These are phyloP conservation scores for Yarrowia galli DNA, from an alignment of 1,139 yeast species.

Conservation along the genomic window DNA sequence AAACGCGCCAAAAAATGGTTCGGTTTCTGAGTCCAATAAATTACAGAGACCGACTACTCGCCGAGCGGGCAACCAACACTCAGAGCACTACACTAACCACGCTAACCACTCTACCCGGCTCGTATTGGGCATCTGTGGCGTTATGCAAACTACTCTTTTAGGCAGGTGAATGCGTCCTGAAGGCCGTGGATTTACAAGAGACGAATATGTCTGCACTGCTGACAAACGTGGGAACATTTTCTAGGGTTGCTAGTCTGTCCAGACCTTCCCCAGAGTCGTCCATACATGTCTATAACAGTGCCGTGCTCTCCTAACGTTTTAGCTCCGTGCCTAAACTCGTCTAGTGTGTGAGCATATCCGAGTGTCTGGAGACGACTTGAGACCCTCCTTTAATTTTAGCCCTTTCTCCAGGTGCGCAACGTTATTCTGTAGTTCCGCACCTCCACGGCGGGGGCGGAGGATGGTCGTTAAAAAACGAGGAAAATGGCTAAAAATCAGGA, in stretches of 20 bases:
- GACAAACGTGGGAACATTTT: too few species aligned
- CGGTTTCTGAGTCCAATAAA: too few species aligned
- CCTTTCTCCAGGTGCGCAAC: slow-evolving; percentile 31
- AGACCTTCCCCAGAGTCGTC: too few species aligned
- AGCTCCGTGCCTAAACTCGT: not conserved
- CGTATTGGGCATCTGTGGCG: slow-evolving; percentile 19
- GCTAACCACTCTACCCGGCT: not conserved
- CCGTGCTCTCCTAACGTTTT: not conserved
- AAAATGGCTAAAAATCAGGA: too few species aligned
- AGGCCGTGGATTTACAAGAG: not conserved
- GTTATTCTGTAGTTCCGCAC: not conserved
- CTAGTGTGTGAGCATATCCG: not conserved
- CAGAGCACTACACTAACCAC: too few species aligned
- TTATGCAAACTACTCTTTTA: not conserved
- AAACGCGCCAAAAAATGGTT: not conserved
- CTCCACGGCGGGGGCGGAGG: slow-evolving; percentile 3
- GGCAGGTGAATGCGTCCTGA: slow-evolving; percentile 16
- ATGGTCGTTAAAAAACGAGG: not conserved
- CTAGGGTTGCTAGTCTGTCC: too few species aligned
- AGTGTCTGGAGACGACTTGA: not conserved
- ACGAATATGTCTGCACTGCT: not conserved
- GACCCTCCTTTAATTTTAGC: not conserved
- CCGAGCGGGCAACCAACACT: too few species aligned
- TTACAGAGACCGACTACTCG: too few species aligned
- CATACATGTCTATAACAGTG: not conserved